Evolutionary conservation across 1,284 basidiomycete genomes (phyloP).

Genomic region (Rhodotorula sp.): DNA sequence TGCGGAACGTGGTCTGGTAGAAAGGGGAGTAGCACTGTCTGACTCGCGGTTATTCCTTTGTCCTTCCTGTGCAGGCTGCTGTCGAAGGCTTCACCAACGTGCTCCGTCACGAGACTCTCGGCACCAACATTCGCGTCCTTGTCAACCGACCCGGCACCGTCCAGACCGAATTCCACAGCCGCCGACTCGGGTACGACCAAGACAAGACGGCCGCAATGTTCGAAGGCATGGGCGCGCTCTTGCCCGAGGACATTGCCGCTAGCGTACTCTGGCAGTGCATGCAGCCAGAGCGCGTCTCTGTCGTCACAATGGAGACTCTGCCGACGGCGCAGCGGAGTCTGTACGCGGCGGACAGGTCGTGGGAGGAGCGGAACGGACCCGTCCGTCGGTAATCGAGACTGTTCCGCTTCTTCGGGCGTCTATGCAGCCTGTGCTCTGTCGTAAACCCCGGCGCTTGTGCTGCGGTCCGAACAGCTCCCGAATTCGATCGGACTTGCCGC

Average conservation of each 20-base stretch:
- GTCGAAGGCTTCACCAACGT: slow-evolving; percentile 8
- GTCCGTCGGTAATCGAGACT: too few species aligned
- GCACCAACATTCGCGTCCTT: slow-evolving; percentile 11
- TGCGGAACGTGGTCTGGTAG: too few species aligned
- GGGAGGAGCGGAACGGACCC: slow-evolving; percentile 8
- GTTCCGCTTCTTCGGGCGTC: too few species aligned
- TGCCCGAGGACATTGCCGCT: background rate
- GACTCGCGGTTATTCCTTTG: background rate
- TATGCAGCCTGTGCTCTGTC: too few species aligned
- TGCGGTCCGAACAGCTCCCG: too few species aligned
- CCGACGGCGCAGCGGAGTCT: background rate
- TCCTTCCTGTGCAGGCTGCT: background rate
- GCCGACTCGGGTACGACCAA: background rate
- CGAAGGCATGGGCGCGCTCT: background rate
- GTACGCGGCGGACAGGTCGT: background rate
- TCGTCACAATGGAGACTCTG: slow-evolving; percentile 4
- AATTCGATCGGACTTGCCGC: too few species aligned
- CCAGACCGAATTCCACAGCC: slow-evolving; percentile 2
- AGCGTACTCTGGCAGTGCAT: slow-evolving; percentile 5
- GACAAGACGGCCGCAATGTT: background rate
- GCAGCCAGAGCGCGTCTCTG: background rate
- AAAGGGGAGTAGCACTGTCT: too few species aligned
- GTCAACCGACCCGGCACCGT: background rate
- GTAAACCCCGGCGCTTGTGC: too few species aligned
- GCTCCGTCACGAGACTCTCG: background rate